phyloP scores from a whole-genome alignment of 2,329 filamentous ascomycete genomes.

The Diaporthe batatas region DNA sequence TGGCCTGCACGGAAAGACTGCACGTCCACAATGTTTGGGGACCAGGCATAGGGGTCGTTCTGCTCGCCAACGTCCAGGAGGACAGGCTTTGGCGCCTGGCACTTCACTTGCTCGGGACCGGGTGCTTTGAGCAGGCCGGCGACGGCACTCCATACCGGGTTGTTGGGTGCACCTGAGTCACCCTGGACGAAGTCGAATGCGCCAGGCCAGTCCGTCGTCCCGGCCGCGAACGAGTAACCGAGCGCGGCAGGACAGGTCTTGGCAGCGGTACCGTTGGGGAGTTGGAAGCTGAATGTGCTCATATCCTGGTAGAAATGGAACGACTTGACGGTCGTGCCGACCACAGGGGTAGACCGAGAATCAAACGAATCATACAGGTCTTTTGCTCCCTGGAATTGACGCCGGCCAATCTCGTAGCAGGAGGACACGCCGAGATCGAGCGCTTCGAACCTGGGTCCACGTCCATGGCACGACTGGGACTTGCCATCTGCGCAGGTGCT shows the following conservation, averaged over 20 bases:
- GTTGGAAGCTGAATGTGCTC: conserved; percentile 77
- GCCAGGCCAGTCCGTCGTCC: conserved; percentile 90
- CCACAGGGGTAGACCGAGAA: conserved; percentile 62
- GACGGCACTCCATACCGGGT: conserved; percentile 83
- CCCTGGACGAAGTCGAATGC: conserved; percentile 92
- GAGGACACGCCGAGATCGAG: conserved; percentile 80
- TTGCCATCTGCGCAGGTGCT: conserved; percentile 81
- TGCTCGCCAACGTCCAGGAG: conserved; percentile 88
- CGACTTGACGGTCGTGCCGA: conserved; percentile 77
- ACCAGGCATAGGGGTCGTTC: conserved; percentile 82
- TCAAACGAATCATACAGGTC: conserved; percentile 63
- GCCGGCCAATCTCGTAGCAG: conserved; percentile 80
- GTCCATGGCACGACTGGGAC: conserved; percentile 76
- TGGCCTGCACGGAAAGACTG: conserved; percentile 87
- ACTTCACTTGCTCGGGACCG: conserved; percentile 75
- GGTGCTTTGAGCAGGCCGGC: conserved; percentile 78
- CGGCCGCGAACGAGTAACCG: conserved; percentile 90
- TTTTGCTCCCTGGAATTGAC: conserved; percentile 74
- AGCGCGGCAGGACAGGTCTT: conserved; percentile 87
- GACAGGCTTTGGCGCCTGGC: conserved; percentile 86
- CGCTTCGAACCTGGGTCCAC: conserved; percentile 75
- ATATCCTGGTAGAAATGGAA: conserved; percentile 88
- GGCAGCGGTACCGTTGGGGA: conserved; percentile 78
- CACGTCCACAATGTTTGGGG: conserved; percentile 89
- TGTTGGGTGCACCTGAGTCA: conserved; percentile 77